These are phyloP conservation scores for Lasiodiplodia theobromae DNA, from an alignment of 2,329 filamentous ascomycete species.

Conservation along the genomic window DNA sequence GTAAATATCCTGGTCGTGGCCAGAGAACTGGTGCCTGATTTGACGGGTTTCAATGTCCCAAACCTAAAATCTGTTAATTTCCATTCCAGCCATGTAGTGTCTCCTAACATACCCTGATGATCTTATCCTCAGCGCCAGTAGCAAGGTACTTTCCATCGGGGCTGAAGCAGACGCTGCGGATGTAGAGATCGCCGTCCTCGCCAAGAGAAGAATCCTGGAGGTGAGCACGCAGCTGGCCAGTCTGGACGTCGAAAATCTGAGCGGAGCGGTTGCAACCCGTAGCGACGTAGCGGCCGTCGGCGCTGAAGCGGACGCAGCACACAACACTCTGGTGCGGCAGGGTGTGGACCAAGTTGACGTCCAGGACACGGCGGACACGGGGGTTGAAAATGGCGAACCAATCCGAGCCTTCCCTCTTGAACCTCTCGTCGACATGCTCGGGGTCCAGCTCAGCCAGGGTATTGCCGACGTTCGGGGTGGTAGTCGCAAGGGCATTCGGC, in stretches of 20 bases:
- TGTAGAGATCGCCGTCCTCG: conserved; percentile 91
- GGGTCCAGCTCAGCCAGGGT: conserved; percentile 85
- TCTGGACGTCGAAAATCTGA: conserved; percentile 95
- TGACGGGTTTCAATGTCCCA: conserved; percentile 88
- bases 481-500: conserved; percentile 39
- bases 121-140: conserved; percentile 96
- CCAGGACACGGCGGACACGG: conserved; percentile 83
- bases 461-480: conserved; percentile 63
- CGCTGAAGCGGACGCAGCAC: conserved; percentile 96
- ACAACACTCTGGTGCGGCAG: conserved; percentile 94
- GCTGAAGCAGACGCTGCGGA: conserved; percentile 97
- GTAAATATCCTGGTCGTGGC: conserved; percentile 98
- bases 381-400: conserved; percentile 99
- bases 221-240: conserved; percentile 85
- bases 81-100: conserved; percentile 17
- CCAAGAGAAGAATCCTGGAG: conserved; percentile 89
- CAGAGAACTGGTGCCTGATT: conserved; percentile 93
- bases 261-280: conserved; percentile 98
- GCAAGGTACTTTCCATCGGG: conserved; percentile 93
- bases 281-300: conserved; percentile 93
- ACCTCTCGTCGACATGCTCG: conserved; percentile 81
- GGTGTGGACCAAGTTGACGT: conserved; percentile 93
- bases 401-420: conserved; percentile 88
- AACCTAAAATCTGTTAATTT: conserved; percentile 62
- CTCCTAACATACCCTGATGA: conserved; percentile 78